Base-by-base conservation (phyloP, 768 basidiomycete species). In the Hebeloma cylindrosporum region DNA sequence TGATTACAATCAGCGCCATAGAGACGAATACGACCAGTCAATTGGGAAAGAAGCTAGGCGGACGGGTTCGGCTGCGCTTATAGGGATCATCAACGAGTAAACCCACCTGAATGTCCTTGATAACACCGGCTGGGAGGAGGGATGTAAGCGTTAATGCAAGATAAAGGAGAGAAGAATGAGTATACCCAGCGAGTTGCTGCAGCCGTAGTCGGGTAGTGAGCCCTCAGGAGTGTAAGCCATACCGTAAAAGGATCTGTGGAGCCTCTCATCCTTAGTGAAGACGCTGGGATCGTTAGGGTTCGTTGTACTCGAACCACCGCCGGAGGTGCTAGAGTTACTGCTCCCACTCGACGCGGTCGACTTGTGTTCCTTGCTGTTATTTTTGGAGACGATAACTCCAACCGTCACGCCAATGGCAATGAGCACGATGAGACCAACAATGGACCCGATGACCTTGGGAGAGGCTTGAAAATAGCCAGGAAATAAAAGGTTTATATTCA, bases 1-100 rank as follows among this genome's bases (percentile, higher is more conserved):
- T 88, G 85, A 63, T 91, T 90, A 60, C 88, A 92, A 65, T 91
- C 89, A 13, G 88, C 79, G 14, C 92, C 90, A 60, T 94, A 95
- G 39, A 93, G 72, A 54, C 88, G 87, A 47, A 91, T 67, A 22
- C 80, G 80, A 61, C 72, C 74, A 1, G 93, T 95, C 14, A 95
- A 66, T 67, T 95, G 93, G 25, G 92, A 93, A 50, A 95, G 63
- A 29, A 91, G 70, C 85, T 90, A 32, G 9, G 27, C 23, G 35
- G 53, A 57, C 50, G 62, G 21, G 36, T 29, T 37, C 1, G 40
- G 5, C 39, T 16, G 17, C n/a, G 14, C 22, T 16, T 26, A 35
- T 29, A 26, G 14, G n/a, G 18, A 7, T 37, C 17, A 25, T 34
- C 34, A 27, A 44, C 14, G 22, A 26, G 32, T 16, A 38, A 43